These are phyloP conservation scores for Alectoria sarmentosa DNA, from an alignment of 495 filamentous ascomycete genomes.

Conservation along the genomic window DNA sequence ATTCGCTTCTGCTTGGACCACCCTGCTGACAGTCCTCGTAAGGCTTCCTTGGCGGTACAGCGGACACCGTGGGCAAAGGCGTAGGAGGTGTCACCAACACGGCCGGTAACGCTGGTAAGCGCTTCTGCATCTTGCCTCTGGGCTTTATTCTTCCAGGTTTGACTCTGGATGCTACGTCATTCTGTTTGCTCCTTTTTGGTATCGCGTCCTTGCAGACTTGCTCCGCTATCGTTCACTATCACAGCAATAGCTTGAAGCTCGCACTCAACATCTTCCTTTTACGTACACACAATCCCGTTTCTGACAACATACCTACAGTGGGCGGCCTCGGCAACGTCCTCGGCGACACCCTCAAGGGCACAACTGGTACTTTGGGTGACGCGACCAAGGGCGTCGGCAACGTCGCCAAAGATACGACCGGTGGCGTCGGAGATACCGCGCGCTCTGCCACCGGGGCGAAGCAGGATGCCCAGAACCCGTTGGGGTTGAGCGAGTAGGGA, in stretches of 20 bases:
- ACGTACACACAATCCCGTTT: background rate
- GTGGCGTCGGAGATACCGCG: constrained; percentile 8
- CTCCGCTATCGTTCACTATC: background rate
- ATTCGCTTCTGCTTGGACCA: background rate
- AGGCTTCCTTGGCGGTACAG: constrained; percentile 9
- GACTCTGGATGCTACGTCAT: background rate
- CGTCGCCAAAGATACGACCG: constrained; percentile 8
- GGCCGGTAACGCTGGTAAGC: constrained; percentile 9
- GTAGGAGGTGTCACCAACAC: constrained; percentile 16
- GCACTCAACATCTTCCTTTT: background rate
- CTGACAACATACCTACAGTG: background rate
- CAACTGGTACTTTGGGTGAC: background rate
- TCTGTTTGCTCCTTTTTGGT: too few species aligned
- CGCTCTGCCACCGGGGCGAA: constrained; percentile 10
- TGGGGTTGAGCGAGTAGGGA: constrained; percentile 13
- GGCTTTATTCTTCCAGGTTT: background rate
- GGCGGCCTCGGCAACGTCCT: constrained; percentile 16
- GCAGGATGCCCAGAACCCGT: constrained; percentile 16
- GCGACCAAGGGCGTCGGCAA: constrained; percentile 4
- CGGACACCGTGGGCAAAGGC: constrained; percentile 9
- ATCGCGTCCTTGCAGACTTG: background rate
- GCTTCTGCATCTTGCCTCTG: background rate
- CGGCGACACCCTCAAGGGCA: constrained; percentile 11
- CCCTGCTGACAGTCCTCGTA: background rate
- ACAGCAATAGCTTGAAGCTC: background rate